Conservation (phyloP, 345 rosid genomes). For the Carallia pectinifolia region DNA sequence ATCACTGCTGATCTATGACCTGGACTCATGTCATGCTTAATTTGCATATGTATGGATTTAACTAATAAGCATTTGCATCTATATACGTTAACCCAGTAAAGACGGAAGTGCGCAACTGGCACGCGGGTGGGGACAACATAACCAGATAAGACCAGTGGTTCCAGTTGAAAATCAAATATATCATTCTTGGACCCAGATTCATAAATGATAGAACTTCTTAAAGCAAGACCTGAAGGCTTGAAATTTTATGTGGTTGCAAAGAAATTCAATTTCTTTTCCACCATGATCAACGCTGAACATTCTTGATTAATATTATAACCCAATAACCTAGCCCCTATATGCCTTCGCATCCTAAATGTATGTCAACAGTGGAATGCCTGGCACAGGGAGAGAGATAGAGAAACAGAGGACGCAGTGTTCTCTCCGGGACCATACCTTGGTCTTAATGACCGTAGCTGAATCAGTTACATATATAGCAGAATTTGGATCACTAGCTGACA, state of each 20-base stretch:
- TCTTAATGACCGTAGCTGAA: constrained; percentile 63
- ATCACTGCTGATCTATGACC: not conserved
- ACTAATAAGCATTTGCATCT: too few species aligned
- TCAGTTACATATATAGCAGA: constrained; percentile 93
- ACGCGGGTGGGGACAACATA: too few species aligned
- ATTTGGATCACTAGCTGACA: constrained; percentile 96
- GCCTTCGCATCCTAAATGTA: too few species aligned
- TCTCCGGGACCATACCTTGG: constrained; percentile 51
- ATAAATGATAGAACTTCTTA: too few species aligned
- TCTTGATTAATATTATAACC: too few species aligned
- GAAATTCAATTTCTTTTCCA: not conserved
- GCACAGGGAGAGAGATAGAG: not conserved
- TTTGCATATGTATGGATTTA: not conserved
- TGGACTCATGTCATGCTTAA: not conserved
- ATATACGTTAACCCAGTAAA: too few species aligned
- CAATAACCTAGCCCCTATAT: too few species aligned
- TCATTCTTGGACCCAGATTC: too few species aligned
- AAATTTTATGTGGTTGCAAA: not conserved
- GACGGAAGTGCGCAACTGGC: too few species aligned
- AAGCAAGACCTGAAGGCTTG: not conserved
- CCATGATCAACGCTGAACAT: not conserved
- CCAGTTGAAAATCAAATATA: not conserved
- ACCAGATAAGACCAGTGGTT: not conserved
- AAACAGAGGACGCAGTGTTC: not conserved
- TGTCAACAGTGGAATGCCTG: not conserved